Evolutionary conservation across 164 flowering plant genomes (phyloP), one percentile per base, ranked within the genome.

Genomic region (Liriodendron chinense): DNA sequence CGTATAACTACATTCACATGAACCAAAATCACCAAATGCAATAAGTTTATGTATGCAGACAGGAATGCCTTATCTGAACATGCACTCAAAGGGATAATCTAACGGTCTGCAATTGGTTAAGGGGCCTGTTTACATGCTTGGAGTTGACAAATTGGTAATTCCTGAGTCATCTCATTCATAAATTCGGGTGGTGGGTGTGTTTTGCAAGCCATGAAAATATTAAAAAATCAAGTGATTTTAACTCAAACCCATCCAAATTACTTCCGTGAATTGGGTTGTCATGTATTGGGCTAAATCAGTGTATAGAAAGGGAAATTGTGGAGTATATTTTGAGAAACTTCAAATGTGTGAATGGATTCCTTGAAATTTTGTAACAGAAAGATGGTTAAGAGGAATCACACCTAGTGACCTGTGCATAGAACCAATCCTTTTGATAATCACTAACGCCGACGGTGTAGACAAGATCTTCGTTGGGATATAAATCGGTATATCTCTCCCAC

Each of bases 401-500:
- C 97, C 97, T 91, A 65, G 83, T 78, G 48, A 91, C 91, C 6
- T 93, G 98, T 68, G 94, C 89, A 69, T 82, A 93, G 84, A 93
- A 91, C 98, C 98, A 93, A 78, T 93, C 93, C 77, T 81, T 88
- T 2, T 7, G 65, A 62, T 86, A 91, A 73, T 93, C 86, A 70
- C 91, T 89, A 3, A 66, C 75, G 3, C 90, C 92, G 8, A 93
- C 76, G 0, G 81, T 89, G 84, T 84, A 93, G 61, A 87, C 80
- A 53, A 93, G 84, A 71, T 93, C 98, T 28, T 24, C 80, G n/a
- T 89, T 57, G 16, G 96, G 93, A 61, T 93, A 88, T 22, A 90
- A 74, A 1, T 91, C 93, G 0, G 91, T 72, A 67, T 91, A 91
- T 79, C 96, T 88, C 67, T 90, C 96, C 98, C 96, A 93, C 71